Evolutionary conservation across 441 rosid species (phyloP).

Genomic region (Populus hybrid): DNA sequence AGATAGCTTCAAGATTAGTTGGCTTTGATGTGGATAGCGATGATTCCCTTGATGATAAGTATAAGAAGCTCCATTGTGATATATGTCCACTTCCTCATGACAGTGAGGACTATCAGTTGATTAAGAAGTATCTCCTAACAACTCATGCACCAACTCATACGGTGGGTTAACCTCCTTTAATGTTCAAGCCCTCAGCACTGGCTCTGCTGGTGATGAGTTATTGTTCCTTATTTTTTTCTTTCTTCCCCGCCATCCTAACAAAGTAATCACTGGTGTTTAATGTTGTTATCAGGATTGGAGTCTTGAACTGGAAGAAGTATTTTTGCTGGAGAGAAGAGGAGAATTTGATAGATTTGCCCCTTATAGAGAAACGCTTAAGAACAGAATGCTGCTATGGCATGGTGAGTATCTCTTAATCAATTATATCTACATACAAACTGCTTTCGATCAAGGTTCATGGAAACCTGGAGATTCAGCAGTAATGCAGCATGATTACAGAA

Average conservation of each 20-base stretch:
- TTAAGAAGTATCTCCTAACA: constrained; percentile 69
- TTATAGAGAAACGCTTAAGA: constrained; percentile 56
- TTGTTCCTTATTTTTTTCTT: background rate
- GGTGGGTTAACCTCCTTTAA: constrained; percentile 37
- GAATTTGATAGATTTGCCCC: constrained; percentile 84
- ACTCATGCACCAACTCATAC: constrained; percentile 98
- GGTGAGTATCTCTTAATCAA: constrained; percentile 37
- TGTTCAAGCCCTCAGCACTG: background rate
- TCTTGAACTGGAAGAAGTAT: constrained; percentile 94
- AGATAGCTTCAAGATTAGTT: constrained; percentile 96
- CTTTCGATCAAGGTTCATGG: background rate
- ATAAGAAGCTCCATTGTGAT: constrained; percentile 64
- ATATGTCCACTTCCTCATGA: constrained; percentile 80
- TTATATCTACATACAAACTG: background rate
- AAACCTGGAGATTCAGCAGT: background rate
- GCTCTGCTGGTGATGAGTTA: background rate
- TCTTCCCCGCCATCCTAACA: background rate
- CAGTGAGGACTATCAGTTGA: constrained; percentile 69
- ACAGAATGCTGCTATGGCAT: constrained; percentile 96
- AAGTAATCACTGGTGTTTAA: constrained; percentile 12
- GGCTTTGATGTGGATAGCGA: constrained; percentile 82
- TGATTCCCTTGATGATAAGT: constrained; percentile 82
- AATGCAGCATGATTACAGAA: background rate
- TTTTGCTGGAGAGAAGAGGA: constrained; percentile 87
- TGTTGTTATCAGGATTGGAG: constrained; percentile 70